Base-by-base conservation (phyloP, 2,329 filamentous ascomycete genomes). In the Fusarium virguliforme region DNA sequence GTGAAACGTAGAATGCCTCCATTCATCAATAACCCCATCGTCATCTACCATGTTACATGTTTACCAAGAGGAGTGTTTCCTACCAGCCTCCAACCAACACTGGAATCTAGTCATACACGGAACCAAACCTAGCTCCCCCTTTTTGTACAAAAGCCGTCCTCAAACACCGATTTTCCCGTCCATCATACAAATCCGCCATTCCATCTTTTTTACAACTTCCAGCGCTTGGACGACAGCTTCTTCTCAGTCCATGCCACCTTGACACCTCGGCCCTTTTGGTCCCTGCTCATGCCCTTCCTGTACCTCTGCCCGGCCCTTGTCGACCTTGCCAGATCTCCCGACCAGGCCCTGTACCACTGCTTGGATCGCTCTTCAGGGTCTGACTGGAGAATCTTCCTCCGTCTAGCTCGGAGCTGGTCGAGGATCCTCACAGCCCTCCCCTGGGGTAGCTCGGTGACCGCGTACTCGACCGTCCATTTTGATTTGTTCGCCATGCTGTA, bases 401-500 rank as follows among this genome's bases (percentile, higher is more conserved):
- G 87, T 15, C 92, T 85, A 4, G 74, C 79, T 77, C 89, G 88
- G 64, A 89, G 83, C 56, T 85, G 82, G 1, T 76, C 43, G 78
- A 94, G 94, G 26, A 92, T 79, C 1, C 62, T 79, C 65, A 79
- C 80, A 1, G 87, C 88, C 9, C 83, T 81, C 0, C 78, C 68
- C 3, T 73, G 70, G 0, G 80, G 58, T 2, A 94, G 83, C 70
- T 95, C 92, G 50, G 87, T 86, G 53, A 98, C 82, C 37, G 90
- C 86, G 80, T 97, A 98, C 74, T 96, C 89, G n/a, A 98, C 83
- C 0, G 82, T 79, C 95, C 95, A 98, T 18, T 38, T 10, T 7
- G 5, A 30, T 4, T 62, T 28, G n/a, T 60, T 24, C 13, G 22
- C 22, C 7, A 12, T 7, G 13, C 12, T 18, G 2, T 50, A 3